Conservation (phyloP, 768 basidiomycete species). For the Kwoniella pini region DNA sequence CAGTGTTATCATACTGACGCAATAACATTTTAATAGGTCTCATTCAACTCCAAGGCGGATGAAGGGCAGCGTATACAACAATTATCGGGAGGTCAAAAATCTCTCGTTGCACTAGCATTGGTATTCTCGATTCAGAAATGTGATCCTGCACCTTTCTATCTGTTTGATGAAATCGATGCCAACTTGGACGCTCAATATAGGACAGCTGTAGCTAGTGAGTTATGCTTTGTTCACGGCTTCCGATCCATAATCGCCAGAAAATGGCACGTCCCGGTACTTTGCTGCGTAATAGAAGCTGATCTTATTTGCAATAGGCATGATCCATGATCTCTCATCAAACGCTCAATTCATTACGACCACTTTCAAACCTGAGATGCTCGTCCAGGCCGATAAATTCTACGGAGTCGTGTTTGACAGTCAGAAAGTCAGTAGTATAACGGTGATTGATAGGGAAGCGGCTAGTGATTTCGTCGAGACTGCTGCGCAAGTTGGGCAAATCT, state of each 20-base stretch:
- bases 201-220: conserved; percentile 88
- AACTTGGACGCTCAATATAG: conserved; percentile 97
- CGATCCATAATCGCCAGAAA: too few relatives aligned
- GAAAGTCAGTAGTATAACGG: conserved; percentile 85
- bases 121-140: conserved; percentile 99
- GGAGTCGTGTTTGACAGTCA: conserved; percentile 95
- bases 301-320: conserved; percentile 69
- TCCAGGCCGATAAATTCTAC: conserved; percentile 93
- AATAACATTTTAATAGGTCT: conserved; percentile 64
- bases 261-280: too few relatives aligned
- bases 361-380: conserved; percentile 95
- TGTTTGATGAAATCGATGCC: conserved; percentile 99
- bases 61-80: conserved; percentile 96
- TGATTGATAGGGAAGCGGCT: conserved; percentile 86
- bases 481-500: conserved; percentile 34
- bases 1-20: background rate
- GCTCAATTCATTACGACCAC: conserved; percentile 99
- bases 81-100: conserved; percentile 95
- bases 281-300: too few relatives aligned
- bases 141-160: conserved; percentile 97
- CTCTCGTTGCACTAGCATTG: conserved; percentile 86
- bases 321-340: conserved; percentile 78
- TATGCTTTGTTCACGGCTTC: background rate
- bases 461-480: conserved; percentile 81
- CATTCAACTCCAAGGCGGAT: conserved; percentile 97